Base-by-base conservation (phyloP, 257 asterid genomes). In the Salvia hispanica region DNA sequence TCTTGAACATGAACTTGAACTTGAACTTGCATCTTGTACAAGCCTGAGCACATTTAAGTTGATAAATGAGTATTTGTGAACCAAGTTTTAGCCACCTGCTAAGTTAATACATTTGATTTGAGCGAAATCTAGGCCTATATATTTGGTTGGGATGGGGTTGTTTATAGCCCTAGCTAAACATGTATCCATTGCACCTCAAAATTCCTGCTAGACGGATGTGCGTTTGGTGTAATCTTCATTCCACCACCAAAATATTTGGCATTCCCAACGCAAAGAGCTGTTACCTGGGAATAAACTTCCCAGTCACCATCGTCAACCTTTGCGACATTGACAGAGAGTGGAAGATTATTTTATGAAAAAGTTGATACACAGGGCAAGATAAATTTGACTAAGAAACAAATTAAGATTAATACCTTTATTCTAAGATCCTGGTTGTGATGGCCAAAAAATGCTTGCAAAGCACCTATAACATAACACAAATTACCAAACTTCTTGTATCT, bases 191-290 rank as follows among this genome's bases (percentile, higher is more conserved):
- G 64, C 67, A 91, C 98, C 98, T 91, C 95, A 66, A 86, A 80
- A 46, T 78, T 69, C 70, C 86, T 73, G 78, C 90, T 85, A 46
- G 82, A 75, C 45, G 92, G 94, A 76, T 80, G 69, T 56, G 93
- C 96, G 66, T 85, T 89, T 25, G 94, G 98, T 31, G 96, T 78
- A 70, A 91, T 88, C 88, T 89, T 89, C 98, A 91, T 91, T 69
- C 98, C 98, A 34, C 95, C 95, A 55, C 96, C 98, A 84, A 91
- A 91, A 75, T 71, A 91, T 80, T 91, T 87, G 66, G 94, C 98
- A 85, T 88, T 91, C 74, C 97, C 97, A 46, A 88, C 66, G 79
- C 96, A 91, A 71, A 91, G 86, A 73, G 97, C 92, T 58, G 97
- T 91, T 65, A 91, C 93, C 77, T 85, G 91, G 76, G 93, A 33